Evolutionary conservation across 2,329 filamentous ascomycete genomes (phyloP), one percentile per base, ranked within the genome.

Genomic region (Trichophyton benhamiae): DNA sequence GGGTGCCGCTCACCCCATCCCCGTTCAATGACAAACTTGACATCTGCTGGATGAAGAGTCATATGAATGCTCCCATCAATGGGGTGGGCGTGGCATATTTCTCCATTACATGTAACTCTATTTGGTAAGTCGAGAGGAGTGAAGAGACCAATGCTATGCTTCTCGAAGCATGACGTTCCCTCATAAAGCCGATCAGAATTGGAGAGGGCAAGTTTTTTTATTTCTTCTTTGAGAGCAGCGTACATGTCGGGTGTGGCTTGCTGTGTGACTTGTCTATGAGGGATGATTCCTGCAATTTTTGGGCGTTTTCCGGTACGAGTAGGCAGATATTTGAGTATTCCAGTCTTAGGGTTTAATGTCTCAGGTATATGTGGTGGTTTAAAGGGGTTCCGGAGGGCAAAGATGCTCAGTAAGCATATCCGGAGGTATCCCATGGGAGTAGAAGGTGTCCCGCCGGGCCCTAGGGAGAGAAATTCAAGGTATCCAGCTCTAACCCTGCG

Each of bases 51-150:
- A 69, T 94, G 89, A 59, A 95, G 79, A 57, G 84, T 88, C 75
- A 94, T 78, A 72, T 95, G 90, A 80, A 94, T 78, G 2, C 84
- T 87, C 63, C 87, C 83, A 66, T 94, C 89, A 25, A 81, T 85
- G 57, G 85, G 82, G 73, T 95, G 90, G 9, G 89, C 83, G 71
- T 95, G 90, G 67, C 84, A 87, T 49, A 95, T 82, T 74, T 95
- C 90, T n/a, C 89, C 89, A 66, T 86, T 83, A 62, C 69, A 72
- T 58, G 69, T 71, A 44, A 64, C 61, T 42, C 27, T 48, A 42
- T 61, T 63, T 13, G 60, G 55, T 17, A 63, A 61, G 58, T 59
- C 61, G 9, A 63, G 78, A 2, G 76, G 78, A 0, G 87, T 82
- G 72, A 92, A 94, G 0, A 95, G 79, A 0, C 86, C 89, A 4